Evolutionary conservation across 805 yeast species (phyloP), one percentile per base, ranked within the genome.

Genomic region (Starmera pachycereana): DNA sequence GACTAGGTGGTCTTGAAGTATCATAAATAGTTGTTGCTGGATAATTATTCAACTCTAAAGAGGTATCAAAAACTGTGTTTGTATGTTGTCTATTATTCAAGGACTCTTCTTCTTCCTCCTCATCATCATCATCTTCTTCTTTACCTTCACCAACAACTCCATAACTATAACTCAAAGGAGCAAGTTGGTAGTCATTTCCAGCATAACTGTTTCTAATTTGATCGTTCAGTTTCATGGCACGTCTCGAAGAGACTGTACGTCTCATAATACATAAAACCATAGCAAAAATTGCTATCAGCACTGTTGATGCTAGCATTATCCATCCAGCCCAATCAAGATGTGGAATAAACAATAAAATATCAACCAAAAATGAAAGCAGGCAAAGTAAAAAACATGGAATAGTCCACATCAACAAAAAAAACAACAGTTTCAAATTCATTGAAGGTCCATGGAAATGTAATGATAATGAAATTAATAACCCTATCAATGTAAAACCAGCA

Each of bases 311-410:
- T 22, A 89, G 62, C 43, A 84, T 72, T 38, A 82, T 63, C 97
- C 97, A 90, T 22, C 96, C 96, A 35, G 81, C 72, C 78, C 87
- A 88, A 40, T 76, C 71, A 40, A 90, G 62, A 53, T 78, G 76
- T 3, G 89, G 84, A 2, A 80, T 71, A 51, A 90, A 90, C 38
- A 90, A 58, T 33, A 89, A 58, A 32, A 89, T 73, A 56, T 90
- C 97, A 4, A 86, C 86, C 43, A 89, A 62, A 47, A 90, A 84
- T 7, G 89, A 79, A 38, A 90, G 65, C 37, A 89, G 60, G 1
- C 84, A 65, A 33, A 82, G 65, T 41, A 89, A 54, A 50, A 88
- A 86, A 0, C 87, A 68, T 2, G 87, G 78, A 34, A 84, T 55
- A 2, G 87, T 70, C 59, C 82, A 66, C 3, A 80, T 49, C 31